Evolutionary conservation across 2,329 filamentous ascomycete genomes (phyloP).

Genomic region (Alternaria conjuncta): DNA sequence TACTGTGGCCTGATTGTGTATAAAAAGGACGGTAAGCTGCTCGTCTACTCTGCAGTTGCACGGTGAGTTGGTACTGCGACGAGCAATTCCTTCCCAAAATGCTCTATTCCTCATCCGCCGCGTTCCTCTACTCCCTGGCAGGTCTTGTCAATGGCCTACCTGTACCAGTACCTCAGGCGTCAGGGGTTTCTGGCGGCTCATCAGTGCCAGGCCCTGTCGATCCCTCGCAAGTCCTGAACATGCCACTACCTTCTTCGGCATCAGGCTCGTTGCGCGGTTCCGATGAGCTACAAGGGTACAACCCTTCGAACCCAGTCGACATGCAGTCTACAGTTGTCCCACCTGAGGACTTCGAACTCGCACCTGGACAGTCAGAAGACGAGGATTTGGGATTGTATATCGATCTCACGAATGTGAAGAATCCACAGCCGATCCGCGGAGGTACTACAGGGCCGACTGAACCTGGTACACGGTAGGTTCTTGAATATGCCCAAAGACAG

Average conservation of each 20-base stretch:
- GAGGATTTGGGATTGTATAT: constrained; percentile 49
- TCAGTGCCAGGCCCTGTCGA: constrained; percentile 10
- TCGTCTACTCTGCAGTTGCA: background rate
- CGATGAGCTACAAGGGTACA: constrained; percentile 41
- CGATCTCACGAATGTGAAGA: constrained; percentile 47
- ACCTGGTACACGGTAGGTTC: constrained; percentile 42
- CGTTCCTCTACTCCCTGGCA: background rate
- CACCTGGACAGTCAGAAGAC: constrained; percentile 46
- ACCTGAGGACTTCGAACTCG: constrained; percentile 45
- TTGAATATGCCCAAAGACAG: fast-evolving
- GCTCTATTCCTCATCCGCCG: background rate
- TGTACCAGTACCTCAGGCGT: constrained; percentile 8
- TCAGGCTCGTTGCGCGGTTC: constrained; percentile 47
- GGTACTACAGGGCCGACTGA: constrained; percentile 47
- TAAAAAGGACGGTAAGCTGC: background rate
- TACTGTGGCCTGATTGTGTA: background rate
- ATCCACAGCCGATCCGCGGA: constrained; percentile 52
- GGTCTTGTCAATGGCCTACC: constrained; percentile 11
- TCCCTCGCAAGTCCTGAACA: constrained; percentile 10
- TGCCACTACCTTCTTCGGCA: constrained; percentile 36
- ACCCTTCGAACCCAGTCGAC: constrained; percentile 38
- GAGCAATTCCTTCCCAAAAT: background rate
- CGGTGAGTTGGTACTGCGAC: background rate
- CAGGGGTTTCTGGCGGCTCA: background rate
- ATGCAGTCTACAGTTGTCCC: constrained; percentile 43